Evolutionary conservation across 768 basidiomycete species (phyloP), one percentile per base, ranked within the genome.

Genomic region (Trametes sanguinea): DNA sequence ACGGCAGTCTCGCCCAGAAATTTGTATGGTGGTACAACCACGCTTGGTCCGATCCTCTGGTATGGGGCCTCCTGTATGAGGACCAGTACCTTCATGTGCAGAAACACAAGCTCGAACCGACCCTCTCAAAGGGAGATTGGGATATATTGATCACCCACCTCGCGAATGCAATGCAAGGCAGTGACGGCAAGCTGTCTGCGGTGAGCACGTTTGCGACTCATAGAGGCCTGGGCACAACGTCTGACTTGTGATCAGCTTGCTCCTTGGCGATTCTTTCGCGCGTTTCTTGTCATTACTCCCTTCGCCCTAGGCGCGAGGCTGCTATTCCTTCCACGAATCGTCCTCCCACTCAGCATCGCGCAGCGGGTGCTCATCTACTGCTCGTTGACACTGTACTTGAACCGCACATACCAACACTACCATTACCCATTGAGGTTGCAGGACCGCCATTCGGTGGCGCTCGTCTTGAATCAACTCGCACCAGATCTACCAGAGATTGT

Each of bases 1-100:
- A 51, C 22, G 51, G 14, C 22, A 35, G 51, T 33, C 33, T 35
- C 5, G 22, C 29, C 14, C 33, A 32, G 3, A 51, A 51, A 13
- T 33, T 37, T 35, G 9, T 37, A 35, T 51, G 51, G 51, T 51
- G 51, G 51, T 51, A 35, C 51, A 51, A 51, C 33, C 51, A 51
- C 51, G 51, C 51, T 6, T 51, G 51, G 51, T 51, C 51, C 14
- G 51, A 51, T 35, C n/a, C 13, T 6, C 16, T 51, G 4, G 32
- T n/a, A n/a, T 37, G 51, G 51, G 37, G 37, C n/a, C 33, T 51
- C 2, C 6, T 51, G 27, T 17, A 10, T n/a, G 11, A 22, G 6
- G 32, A 51, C 14, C 8, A 37, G 16, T 47, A 29, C 33, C 2
- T 35, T 7, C 51, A 33, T 3, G 33, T 6, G 5, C 51, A 22